Base-by-base conservation (phyloP, 2,329 filamentous ascomycete species). In the Alternaria ethzedia region DNA sequence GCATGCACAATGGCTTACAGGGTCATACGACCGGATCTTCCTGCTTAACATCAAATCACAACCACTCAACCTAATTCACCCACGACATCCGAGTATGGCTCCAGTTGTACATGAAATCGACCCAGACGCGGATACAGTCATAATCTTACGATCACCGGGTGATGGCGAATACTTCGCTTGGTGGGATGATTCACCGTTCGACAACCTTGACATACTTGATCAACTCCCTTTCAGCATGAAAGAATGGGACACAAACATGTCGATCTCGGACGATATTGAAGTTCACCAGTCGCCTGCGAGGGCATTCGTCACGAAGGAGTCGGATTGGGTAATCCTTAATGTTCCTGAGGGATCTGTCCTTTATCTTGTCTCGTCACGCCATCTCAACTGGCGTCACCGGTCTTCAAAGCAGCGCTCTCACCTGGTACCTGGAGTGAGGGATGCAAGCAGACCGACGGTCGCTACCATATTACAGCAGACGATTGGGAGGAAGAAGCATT, bases 401-500 rank as follows among this genome's bases (percentile, higher is more conserved):
- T 26, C 4, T 45, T 56, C 41, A 26, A 9, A 17, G 36, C 17
- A 23, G 28, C 41, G 17, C 17, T 26, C 1, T 30, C 25, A 15
- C 54, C 13, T 11, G 8, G 23, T 7, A 45, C 2, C 15, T 51
- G 12, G 13, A 15, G 20, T 8, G 28, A 51, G 28, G 49, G 49
- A 23, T 15, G 15, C 9, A 23, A 30, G 15, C 43, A 59, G 28
- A 6, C 17, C 3, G 50, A 63, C 9, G 57, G 57, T 12, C 52
- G 57, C 5, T 54, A 59, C 28, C 43, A 64, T 5, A 56, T 57
- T 9, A 15, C 17, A 11, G 26, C 30, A 5, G 51, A 64, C 13
- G 59, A 66, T 73, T 68, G 61, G 59, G 75, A 84, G 54, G 70
- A 76, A 6, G 72, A 79, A 9, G 82, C 82, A 0, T 75, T 85